phyloP scores from a whole-genome alignment of 768 basidiomycete species.

The Lactarius sp. region DNA sequence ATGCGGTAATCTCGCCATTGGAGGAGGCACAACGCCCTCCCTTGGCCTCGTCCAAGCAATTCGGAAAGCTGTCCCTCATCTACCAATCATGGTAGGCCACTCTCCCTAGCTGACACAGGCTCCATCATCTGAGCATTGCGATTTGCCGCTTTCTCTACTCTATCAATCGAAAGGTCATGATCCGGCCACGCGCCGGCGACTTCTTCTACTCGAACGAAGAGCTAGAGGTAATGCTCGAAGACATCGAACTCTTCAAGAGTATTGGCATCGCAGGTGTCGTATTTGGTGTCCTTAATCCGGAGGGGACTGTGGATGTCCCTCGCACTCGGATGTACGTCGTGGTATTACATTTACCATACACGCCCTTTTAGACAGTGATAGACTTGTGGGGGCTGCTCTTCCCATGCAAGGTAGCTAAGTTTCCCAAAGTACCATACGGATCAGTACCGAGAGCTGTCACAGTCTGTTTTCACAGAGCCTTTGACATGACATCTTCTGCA shows the following conservation, averaged over 20 bases:
- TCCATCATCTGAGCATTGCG: neutral
- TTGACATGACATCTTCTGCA: constrained; percentile 46
- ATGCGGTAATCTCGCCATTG: constrained; percentile 62
- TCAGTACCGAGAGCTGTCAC: neutral
- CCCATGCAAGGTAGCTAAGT: constrained; percentile 53
- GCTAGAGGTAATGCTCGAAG: constrained; percentile 67
- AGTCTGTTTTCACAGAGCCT: constrained; percentile 80
- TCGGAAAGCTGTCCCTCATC: constrained; percentile 41
- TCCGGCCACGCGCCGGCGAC: constrained; percentile 75
- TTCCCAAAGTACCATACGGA: neutral
- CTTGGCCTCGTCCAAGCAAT: constrained; percentile 65
- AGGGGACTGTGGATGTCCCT: constrained; percentile 57
- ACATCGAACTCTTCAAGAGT: constrained; percentile 57
- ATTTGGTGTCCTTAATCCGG: constrained; percentile 52
- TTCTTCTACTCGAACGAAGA: constrained; percentile 69
- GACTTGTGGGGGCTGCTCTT: constrained; percentile 51
- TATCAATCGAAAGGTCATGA: constrained; percentile 52
- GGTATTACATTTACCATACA: neutral
- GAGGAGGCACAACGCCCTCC: constrained; percentile 81
- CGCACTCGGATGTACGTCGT: constrained; percentile 48
- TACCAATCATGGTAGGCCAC: constrained; percentile 61
- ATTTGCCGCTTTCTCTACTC: neutral
- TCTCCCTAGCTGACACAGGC: neutral
- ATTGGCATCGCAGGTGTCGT: constrained; percentile 61
- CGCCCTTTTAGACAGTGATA: constrained; percentile 25